Evolutionary conservation across 345 rosid genomes (phyloP).

Genomic region (Firmiana major): DNA sequence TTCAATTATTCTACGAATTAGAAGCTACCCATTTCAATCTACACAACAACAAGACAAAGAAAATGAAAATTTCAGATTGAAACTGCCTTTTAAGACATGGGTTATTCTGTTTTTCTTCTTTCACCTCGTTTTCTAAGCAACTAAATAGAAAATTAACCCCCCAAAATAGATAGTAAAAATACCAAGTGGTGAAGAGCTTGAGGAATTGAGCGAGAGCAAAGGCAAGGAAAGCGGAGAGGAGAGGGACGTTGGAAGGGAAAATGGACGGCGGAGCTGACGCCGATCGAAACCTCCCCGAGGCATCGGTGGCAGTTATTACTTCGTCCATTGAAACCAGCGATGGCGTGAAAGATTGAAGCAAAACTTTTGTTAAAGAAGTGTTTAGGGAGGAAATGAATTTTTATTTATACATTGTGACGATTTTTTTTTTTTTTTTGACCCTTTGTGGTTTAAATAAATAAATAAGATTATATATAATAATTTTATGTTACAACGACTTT

Average conservation of each 20-base stretch:
- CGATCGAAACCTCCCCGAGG: constrained; percentile 34
- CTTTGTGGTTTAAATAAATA: no score
- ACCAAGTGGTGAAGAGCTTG: constrained; percentile 57
- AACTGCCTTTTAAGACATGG: not conserved
- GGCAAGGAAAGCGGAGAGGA: constrained; percentile 46
- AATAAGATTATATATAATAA: no score
- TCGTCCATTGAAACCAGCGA: constrained; percentile 36
- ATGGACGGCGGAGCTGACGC: constrained; percentile 27
- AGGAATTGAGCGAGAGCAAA: constrained; percentile 51
- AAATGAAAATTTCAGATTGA: not conserved
- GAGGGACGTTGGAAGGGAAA: constrained; percentile 38
- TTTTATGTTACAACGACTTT: no score
- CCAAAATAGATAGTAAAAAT: not conserved
- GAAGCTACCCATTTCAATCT: not conserved
- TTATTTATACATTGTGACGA: no score
- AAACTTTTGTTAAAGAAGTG: not conserved
- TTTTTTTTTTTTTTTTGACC: no score
- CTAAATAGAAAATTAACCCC: not conserved
- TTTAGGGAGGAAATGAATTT: no score
- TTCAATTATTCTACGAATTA: not conserved
- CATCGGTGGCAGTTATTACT: constrained; percentile 43
- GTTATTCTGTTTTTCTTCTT: not conserved
- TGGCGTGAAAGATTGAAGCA: not conserved
- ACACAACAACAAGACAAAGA: not conserved
- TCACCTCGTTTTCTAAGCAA: not conserved